phyloP scores from a whole-genome alignment of 2,329 filamentous ascomycete species.

The Penicillium vulpinum region DNA sequence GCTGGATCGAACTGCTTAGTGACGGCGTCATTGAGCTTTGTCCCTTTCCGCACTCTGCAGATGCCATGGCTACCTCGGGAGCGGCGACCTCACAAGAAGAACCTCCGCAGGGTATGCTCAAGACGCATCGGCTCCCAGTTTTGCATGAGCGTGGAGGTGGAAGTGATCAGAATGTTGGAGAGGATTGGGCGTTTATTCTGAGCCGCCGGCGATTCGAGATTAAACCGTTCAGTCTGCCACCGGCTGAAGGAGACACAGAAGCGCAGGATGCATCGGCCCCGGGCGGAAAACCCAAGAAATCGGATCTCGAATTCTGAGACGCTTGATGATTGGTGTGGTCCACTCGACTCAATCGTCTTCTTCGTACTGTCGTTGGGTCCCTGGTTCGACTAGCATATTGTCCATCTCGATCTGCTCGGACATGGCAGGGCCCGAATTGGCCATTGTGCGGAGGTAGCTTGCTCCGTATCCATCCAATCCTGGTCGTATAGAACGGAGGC shows the following conservation, averaged over 20 bases:
- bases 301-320: conserved; percentile 67
- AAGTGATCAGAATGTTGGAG: conserved; percentile 66
- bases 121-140: conserved; percentile 77
- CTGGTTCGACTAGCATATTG: conserved; percentile 54
- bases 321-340: background rate
- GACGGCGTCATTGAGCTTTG: conserved; percentile 87
- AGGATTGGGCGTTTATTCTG: conserved; percentile 87
- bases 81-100: conserved; percentile 65
- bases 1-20: conserved; percentile 80
- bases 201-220: conserved; percentile 82
- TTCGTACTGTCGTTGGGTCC: conserved; percentile 27
- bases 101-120: conserved; percentile 80
- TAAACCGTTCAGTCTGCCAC: conserved; percentile 84
- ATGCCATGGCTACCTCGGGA: conserved; percentile 53
- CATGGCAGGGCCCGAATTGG: conserved; percentile 54
- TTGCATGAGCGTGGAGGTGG: conserved; percentile 88
- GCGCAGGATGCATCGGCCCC: conserved; percentile 53
- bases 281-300: conserved; percentile 58
- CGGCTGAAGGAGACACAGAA: conserved; percentile 72
- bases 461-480: conserved; percentile 53
- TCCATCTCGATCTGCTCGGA: conserved; percentile 66
- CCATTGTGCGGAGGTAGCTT: conserved; percentile 58
- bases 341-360: conserved; percentile 32
- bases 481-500: conserved; percentile 49
- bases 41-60: conserved; percentile 64